Percentiles rank a stretch among this genome's conserved stretches.
Conservation (phyloP, 306 rosid species). For the Carpinus viminea region DNA sequence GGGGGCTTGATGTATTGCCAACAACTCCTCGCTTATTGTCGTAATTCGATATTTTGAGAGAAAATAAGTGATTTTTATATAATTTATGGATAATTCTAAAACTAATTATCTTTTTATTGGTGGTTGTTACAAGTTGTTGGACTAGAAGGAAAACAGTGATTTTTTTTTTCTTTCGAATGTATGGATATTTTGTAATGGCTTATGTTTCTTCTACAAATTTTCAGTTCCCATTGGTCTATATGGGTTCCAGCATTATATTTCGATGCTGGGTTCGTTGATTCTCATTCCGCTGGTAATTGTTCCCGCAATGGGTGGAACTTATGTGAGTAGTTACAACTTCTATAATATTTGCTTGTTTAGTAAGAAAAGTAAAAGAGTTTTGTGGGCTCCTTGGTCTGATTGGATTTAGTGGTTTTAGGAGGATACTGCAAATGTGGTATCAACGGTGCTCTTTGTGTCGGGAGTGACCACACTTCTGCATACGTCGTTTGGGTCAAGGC, state of each 20-base stretch:
- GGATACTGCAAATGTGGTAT: conserved; percentile 84
- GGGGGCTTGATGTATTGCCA: no score
- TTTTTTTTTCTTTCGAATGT: not conserved
- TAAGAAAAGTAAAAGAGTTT: conserved; percentile 11
- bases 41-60: not conserved
- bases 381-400: conserved; percentile 47
- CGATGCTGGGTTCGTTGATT: conserved; percentile 86
- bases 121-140: not conserved
- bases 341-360: not conserved
- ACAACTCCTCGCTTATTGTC: not conserved
- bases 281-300: conserved; percentile 88
- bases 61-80: not conserved
- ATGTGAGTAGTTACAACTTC: conserved; percentile 56
- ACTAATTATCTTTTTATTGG: not conserved
- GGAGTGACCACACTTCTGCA: conserved; percentile 93
- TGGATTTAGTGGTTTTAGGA: conserved; percentile 69
- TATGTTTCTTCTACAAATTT: conserved; percentile 10
- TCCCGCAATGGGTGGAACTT: conserved; percentile 99
- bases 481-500: conserved; percentile 81
- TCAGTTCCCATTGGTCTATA: conserved; percentile 87
- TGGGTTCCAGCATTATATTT: conserved; percentile 85
- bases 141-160: not conserved
- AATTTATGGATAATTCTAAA: not conserved
- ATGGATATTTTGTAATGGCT: conserved; percentile 22
- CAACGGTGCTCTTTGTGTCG: conserved; percentile 84